These are phyloP conservation scores for Fusarium transvaalense DNA, from an alignment of 2,329 filamentous ascomycete species.

Conservation along the genomic window DNA sequence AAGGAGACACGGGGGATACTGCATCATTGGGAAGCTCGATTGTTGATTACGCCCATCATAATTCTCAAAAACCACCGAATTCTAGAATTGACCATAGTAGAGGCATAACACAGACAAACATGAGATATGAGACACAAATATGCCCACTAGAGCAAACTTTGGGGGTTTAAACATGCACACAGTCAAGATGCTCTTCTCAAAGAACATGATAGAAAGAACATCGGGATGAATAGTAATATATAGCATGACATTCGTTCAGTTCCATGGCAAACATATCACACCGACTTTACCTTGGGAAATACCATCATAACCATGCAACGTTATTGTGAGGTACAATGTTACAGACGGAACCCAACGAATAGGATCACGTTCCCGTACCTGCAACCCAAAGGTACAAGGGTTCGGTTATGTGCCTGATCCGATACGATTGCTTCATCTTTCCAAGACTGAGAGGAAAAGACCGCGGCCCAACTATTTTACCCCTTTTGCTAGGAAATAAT, in stretches of 20 bases:
- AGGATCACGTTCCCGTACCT: slow-evolving; percentile 24
- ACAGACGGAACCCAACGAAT: slow-evolving; percentile 20
- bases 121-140: slow-evolving; percentile 16
- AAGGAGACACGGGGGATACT: not conserved
- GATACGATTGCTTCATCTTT: slow-evolving; percentile 13
- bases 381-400: slow-evolving; percentile 25
- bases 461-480: not conserved
- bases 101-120: slow-evolving; percentile 18
- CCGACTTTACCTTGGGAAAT: slow-evolving; percentile 34
- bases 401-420: slow-evolving; percentile 16
- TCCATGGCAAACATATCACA: slow-evolving; percentile 18
- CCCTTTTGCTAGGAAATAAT: not conserved
- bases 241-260: not conserved
- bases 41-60: slow-evolving; percentile 16
- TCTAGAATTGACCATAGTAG: slow-evolving; percentile 11
- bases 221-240: not conserved
- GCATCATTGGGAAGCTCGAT: slow-evolving; percentile 16
- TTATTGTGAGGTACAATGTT: slow-evolving; percentile 9
- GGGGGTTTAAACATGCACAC: slow-evolving; percentile 23
- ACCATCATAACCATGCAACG: slow-evolving; percentile 10
- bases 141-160: slow-evolving; percentile 17
- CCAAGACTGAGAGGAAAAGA: not conserved
- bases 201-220: slow-evolving; percentile 5
- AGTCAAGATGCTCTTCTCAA: not conserved
- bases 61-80: not conserved